These are phyloP conservation scores for Erythrophleum ivorense DNA, from an alignment of 331 rosid species.

Conservation along the genomic window DNA sequence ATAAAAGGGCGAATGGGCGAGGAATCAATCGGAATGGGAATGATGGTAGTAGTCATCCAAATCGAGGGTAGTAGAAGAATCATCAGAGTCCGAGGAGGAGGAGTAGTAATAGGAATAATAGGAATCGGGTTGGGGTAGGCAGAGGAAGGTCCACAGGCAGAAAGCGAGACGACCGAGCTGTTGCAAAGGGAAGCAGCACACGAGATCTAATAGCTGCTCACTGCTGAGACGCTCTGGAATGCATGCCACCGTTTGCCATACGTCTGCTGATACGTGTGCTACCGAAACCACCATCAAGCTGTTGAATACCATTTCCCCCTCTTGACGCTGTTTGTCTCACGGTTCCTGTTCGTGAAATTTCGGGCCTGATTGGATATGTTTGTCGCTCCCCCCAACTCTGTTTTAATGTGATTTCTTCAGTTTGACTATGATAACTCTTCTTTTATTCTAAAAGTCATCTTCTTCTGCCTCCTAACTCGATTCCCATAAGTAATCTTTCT, in stretches of 20 bases:
- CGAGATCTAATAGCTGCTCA: conserved; percentile 62
- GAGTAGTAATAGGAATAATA: conserved; percentile 49
- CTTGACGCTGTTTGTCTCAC: background rate
- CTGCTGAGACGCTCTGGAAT: conserved; percentile 62
- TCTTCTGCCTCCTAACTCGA: background rate
- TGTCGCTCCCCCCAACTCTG: background rate
- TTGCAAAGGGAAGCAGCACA: conserved; percentile 71
- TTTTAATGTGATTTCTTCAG: background rate
- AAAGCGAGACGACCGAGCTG: conserved; percentile 75
- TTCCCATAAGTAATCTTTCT: background rate
- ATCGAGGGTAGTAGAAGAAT: conserved; percentile 50
- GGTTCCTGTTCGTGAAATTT: background rate
- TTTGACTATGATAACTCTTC: background rate
- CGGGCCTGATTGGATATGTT: background rate
- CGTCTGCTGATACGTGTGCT: conserved; percentile 73
- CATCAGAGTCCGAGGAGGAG: conserved; percentile 42
- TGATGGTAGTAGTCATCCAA: conserved; percentile 52
- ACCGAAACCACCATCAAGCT: conserved; percentile 60
- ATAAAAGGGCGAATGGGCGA: background rate
- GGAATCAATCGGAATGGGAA: conserved; percentile 69
- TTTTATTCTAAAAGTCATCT: background rate
- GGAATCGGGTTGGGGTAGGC: conserved; percentile 61
- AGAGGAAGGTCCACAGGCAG: conserved; percentile 75
- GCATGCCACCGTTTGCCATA: conserved; percentile 68
- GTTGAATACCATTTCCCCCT: conserved; percentile 68